These are phyloP conservation scores for Meira nashicola DNA, from an alignment of 1,284 basidiomycete genomes.

Conservation along the genomic window DNA sequence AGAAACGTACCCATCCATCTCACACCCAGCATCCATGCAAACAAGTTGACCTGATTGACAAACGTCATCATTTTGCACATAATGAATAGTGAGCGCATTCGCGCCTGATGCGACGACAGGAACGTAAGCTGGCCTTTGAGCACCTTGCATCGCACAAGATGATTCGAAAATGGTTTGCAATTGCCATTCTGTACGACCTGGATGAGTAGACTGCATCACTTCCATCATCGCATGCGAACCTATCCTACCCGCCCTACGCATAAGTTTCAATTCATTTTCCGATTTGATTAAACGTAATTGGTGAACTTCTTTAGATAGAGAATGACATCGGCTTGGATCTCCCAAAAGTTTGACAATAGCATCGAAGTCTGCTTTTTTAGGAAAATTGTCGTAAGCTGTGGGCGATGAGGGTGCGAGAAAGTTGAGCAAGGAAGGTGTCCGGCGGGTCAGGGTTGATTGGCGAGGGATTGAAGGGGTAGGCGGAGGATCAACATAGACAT, in stretches of 20 bases:
- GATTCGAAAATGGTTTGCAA: conserved; percentile 47
- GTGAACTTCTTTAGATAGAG: conserved; percentile 40
- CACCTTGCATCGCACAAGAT: conserved; percentile 35
- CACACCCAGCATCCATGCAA: conserved; percentile 51
- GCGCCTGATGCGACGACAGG: conserved; percentile 47
- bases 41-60: conserved; percentile 32
- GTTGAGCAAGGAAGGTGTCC: conserved; percentile 31
- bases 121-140: conserved; percentile 48
- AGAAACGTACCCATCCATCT: conserved; percentile 77
- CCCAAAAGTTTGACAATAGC: conserved; percentile 38
- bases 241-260: conserved; percentile 43
- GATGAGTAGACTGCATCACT: conserved; percentile 37
- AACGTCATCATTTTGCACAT: conserved; percentile 38
- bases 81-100: conserved; percentile 26
- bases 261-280: conserved; percentile 43
- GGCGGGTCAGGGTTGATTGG: conserved; percentile 16
- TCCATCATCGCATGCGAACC: conserved; percentile 45
- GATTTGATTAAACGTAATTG: conserved; percentile 39
- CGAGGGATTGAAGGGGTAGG: conserved; percentile 34
- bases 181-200: conserved; percentile 35
- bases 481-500: conserved; percentile 48
- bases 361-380: conserved; percentile 49
- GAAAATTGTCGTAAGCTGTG: conserved; percentile 39
- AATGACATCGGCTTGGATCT: conserved; percentile 40
- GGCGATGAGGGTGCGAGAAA: conserved; percentile 44